Evolutionary conservation across 2,329 filamentous ascomycete species (phyloP), one percentile per base, ranked within the genome.

Genomic region (Atkinsonella texensis): DNA sequence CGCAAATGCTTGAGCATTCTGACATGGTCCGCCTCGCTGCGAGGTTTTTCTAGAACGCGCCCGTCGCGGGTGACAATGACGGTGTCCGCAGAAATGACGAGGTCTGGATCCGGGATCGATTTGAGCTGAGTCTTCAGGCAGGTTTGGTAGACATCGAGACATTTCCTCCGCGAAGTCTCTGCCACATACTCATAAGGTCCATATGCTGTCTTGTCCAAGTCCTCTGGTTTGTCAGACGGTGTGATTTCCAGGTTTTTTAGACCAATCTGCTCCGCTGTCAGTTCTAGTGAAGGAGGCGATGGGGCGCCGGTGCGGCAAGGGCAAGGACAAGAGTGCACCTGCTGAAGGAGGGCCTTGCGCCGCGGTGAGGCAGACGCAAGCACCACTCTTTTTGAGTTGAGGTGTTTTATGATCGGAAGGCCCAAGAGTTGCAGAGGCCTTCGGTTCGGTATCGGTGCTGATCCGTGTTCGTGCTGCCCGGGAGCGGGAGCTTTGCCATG

Each of bases 51-150:
- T 2, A 98, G 72, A 50, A 98, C 88, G 49, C 79, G 74, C 0
- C 90, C 90, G 41, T 79, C 72, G 11, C 80, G 76, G 10, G 82
- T 84, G 13, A 93, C 86, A 55, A 98, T 87, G 52, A 98, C 76
- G 0, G 93, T 97, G 66, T 97, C 91, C 38, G 91, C 91, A 0
- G 89, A 83, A 53, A 97, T 84, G 53, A 97, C 88, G 15, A 97
- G 75, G 7, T 82, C 84, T 0, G 89, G 89, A 58, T 96, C 93
- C 12, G 68, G 69, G 42, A 71, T 69, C 6, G 74, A 69, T 43
- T 66, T 65, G 15, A 70, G 59, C 46, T 74, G 62, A n/a, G 63
- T 66, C 51, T 69, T 64, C 15, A 81, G 59, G 4, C 69, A 70
- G 3, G 65, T 60, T 50, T 71, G 62, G 66, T 82, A 82, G 10